Base-by-base conservation (phyloP, 306 rosid genomes). In the Abrus pulchellus region DNA sequence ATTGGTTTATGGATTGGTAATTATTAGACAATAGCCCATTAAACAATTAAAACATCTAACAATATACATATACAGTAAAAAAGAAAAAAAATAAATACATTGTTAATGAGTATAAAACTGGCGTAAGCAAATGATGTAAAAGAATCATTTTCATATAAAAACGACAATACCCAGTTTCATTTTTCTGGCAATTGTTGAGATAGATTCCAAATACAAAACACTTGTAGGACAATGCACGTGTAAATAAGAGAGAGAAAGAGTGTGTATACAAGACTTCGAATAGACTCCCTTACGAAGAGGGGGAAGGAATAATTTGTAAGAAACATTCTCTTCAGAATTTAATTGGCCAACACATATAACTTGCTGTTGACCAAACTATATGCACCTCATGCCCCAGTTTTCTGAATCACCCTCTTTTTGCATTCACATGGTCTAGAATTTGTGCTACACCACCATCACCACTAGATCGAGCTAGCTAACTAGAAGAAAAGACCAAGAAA, bases 311-410 rank as follows among this genome's bases (percentile, higher is more conserved):
- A 81, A 43, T 74, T 82, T 53, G 36, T 34, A 3, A 71, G 75
- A 86, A 86, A 84, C 86, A 83, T 89, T 82, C 87, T 68, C 71
- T 79, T 72, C 80, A 76, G 57, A 82, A 78, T 84, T 90, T 85
- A 68, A 86, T 72, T 70, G 52, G 36, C 68, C 11, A 63, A 9
- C 52, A 32, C 27, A 55, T 6, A 72, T 48, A 36, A 8, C 44
- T 10, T 11, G 1, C 6, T 68, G 88, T 89, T 93, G 95, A 92
- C 95, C 89, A 76, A 83, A 86, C 78, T 49, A 53, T 33, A 81
- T 68, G 65, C 82, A 52, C 28, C 29, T 33, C 4, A 6, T 12
- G 12, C 50, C 75, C 57, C 64, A 67, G 33, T 83, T 81, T 71
- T 70, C 47, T 49, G 20, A 80, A 72, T 57, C 63, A 14, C 66